Conservation (phyloP, 1,139 yeast species). For the Saccharomycopsis phalli region DNA sequence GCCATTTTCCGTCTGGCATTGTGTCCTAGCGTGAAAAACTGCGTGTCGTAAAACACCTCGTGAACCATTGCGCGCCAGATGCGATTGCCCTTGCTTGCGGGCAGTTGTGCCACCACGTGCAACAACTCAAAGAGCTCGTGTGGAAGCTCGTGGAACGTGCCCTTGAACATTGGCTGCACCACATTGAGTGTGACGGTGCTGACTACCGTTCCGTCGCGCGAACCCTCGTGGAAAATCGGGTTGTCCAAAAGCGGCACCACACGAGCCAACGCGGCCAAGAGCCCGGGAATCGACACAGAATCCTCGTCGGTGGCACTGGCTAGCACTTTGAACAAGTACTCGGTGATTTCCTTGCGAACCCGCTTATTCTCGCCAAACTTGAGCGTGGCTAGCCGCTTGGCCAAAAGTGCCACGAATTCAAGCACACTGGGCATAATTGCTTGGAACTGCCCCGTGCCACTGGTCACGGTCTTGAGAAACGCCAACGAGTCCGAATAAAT, state of each 20-base stretch:
- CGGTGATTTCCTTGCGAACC: slow-evolving; percentile 57
- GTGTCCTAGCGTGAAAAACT: slow-evolving; percentile 33
- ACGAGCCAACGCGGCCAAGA: slow-evolving; percentile 30
- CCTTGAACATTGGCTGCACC: slow-evolving; percentile 35
- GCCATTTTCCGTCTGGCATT: slow-evolving; percentile 24
- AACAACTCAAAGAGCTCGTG: slow-evolving; percentile 27
- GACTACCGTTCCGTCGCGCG: slow-evolving; percentile 35
- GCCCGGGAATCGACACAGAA: background rate
- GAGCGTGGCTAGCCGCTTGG: slow-evolving; percentile 46
- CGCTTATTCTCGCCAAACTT: slow-evolving; percentile 56
- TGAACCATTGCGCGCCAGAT: slow-evolving; percentile 32
- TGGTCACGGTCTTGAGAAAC: slow-evolving; percentile 51
- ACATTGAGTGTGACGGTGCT: slow-evolving; percentile 33
- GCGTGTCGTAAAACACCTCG: slow-evolving; percentile 31
- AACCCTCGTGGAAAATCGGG: slow-evolving; percentile 37
- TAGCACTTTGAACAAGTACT: slow-evolving; percentile 49
- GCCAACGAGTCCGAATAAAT: slow-evolving; percentile 50
- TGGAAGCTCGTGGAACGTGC: slow-evolving; percentile 29
- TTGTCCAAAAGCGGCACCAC: slow-evolving; percentile 34
- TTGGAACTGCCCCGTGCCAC: slow-evolving; percentile 42
- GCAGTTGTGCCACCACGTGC: slow-evolving; percentile 18
- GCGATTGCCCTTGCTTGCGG: slow-evolving; percentile 24
- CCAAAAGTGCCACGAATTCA: slow-evolving; percentile 40
- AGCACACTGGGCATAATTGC: slow-evolving; percentile 44
- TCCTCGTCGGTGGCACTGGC: slow-evolving; percentile 22